phyloP scores from a whole-genome alignment of 2,329 filamentous ascomycete genomes.

The Ceratocystis albifundus region DNA sequence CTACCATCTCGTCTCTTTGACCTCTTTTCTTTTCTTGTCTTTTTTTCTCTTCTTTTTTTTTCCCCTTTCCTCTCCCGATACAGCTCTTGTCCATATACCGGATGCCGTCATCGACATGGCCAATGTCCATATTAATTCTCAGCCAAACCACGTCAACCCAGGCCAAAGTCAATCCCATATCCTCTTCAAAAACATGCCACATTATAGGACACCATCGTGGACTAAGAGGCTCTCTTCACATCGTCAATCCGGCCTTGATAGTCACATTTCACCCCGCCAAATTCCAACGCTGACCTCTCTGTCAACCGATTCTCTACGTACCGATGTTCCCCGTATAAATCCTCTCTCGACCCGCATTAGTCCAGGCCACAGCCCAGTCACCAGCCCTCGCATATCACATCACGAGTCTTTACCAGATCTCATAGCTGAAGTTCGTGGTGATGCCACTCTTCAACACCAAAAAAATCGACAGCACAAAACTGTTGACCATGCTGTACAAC shows the following conservation, averaged over 20 bases:
- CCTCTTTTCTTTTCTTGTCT: constrained; percentile 8
- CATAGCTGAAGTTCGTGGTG: constrained; percentile 2
- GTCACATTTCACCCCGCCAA: constrained; percentile 18
- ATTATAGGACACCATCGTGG: constrained; percentile 22
- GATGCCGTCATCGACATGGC: constrained; percentile 10
- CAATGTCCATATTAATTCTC: constrained; percentile 1
- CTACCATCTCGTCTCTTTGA: constrained; percentile 5
- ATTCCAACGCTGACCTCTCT: constrained; percentile 2
- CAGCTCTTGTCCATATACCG: background rate
- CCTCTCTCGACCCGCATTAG: background rate
- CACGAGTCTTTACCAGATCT: constrained; percentile 2
- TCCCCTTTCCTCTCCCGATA: background rate
- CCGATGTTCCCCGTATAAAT: constrained; percentile 3
- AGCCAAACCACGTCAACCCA: background rate
- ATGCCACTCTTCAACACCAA: background rate
- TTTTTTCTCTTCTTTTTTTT: no score
- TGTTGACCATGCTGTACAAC: background rate
- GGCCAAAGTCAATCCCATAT: constrained; percentile 11
- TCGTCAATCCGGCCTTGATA: constrained; percentile 21
- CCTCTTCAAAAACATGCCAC: constrained; percentile 18
- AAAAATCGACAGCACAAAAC: background rate
- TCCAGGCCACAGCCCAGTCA: background rate
- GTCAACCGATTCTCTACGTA: background rate
- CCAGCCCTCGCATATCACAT: background rate
- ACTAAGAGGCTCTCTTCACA: constrained; percentile 22